Evolutionary conservation across 2,329 filamentous ascomycete species (phyloP).

Genomic region (Paecilomyces sp.): DNA sequence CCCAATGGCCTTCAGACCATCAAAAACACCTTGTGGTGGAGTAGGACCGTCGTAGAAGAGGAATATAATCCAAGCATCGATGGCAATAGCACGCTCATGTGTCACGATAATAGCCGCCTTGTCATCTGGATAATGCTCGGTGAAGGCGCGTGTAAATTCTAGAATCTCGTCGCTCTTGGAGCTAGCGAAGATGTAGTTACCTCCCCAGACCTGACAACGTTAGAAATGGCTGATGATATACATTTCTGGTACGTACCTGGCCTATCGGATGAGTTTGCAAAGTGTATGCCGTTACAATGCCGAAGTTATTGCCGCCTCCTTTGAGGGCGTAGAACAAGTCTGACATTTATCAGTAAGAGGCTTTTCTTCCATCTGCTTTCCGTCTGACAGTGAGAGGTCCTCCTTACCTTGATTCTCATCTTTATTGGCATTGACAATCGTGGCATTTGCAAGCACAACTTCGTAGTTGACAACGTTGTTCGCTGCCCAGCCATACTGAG

Average conservation of each 20-base stretch:
- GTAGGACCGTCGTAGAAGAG: conserved; percentile 55
- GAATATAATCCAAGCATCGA: conserved; percentile 55
- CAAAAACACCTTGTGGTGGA: conserved; percentile 48
- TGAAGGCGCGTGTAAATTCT: conserved; percentile 25
- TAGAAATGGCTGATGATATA: conserved; percentile 8
- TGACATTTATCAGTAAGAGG: conserved; percentile 4
- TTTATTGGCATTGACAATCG: conserved; percentile 34
- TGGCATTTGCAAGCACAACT: conserved; percentile 41
- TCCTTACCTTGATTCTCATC: conserved; percentile 23
- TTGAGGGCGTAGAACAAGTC: conserved; percentile 37
- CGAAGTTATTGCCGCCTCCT: conserved; percentile 38
- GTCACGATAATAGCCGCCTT: conserved; percentile 57
- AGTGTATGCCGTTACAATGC: conserved; percentile 35
- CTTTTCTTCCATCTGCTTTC: background rate
- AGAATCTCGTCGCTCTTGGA: conserved; percentile 29
- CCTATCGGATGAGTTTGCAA: conserved; percentile 23
- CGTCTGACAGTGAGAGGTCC: too few relatives aligned
- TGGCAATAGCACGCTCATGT: conserved; percentile 38
- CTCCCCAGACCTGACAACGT: conserved; percentile 36
- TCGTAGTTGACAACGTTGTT: conserved; percentile 43
- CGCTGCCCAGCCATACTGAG: conserved; percentile 44
- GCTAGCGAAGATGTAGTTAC: conserved; percentile 35
- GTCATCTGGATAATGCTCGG: conserved; percentile 47
- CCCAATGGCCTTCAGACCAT: conserved; percentile 46
- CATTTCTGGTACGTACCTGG: conserved; percentile 10